Base-by-base conservation (phyloP, 352 stramenopile genomes). In the Globisporangium middletonii region DNA sequence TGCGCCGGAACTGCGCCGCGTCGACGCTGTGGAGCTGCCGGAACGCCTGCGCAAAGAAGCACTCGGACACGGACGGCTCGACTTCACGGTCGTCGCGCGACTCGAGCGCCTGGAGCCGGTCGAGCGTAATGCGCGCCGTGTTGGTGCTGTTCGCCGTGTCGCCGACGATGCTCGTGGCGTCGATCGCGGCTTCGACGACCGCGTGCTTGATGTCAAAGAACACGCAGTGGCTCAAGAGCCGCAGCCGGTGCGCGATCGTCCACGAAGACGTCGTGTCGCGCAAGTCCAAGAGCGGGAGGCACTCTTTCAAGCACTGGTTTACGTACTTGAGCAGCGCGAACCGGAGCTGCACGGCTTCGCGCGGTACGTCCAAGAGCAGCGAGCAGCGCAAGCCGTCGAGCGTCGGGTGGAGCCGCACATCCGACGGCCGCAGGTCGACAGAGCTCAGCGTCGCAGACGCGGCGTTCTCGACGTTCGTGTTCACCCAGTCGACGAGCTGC, bases 41-140 rank as follows among this genome's bases (percentile, higher is more conserved):
- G 72, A 97, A 98, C 16, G 90, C 89, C 62, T 98, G 94, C 0
- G 88, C 91, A 51, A 98, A 98, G 54, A 97, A 96, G 60, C 91
- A 98, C 56, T 97, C 78, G 1, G 86, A 96, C 13, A 92, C 78
- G 0, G 83, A 94, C 12, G 86, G 86, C 48, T 96, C 86, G 0
- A 94, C 78, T 59, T 94, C 83, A 8, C 86, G 79, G 47, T 95
- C 86, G 55, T 95, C 86, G 4, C 83, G 71, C n/a, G 86, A 95
- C 58, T 95, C 83, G 23, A 95, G 74, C 15, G 86, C 86, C 57
- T 92, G 83, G 33, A 95, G 68, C 3, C 86, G 80, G 62, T 95
- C 86, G 18, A 95, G 67, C 13, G 82, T 94, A 60, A 95, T 95
- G 12, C 83, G 75, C 7, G 86, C 86, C 23, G 77, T 88, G 59